A percentile compares a stretch with the other conserved stretches of the same genome.
Evolutionary conservation across 2,329 filamentous ascomycete species (phyloP).

Genomic region (Apiospora aurea): DNA sequence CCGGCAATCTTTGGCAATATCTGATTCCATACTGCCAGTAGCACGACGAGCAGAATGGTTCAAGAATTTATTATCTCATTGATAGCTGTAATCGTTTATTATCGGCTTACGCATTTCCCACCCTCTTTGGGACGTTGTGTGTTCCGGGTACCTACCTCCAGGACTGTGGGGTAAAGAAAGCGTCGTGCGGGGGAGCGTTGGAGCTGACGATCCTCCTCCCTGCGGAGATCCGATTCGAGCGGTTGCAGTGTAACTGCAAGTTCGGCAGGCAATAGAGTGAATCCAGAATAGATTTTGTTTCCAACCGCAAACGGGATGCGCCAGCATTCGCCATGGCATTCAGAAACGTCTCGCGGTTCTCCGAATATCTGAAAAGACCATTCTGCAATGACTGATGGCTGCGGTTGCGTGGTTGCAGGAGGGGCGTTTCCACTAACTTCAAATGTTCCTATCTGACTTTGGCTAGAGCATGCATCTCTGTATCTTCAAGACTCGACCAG

Average conservation of each 20-base stretch:
- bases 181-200: conserved; percentile 5
- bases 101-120: not conserved
- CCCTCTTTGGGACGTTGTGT: not conserved
- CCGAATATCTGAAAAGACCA: not conserved
- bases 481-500: not conserved
- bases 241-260: conserved; percentile 16
- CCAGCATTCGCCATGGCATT: not conserved
- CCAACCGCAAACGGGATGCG: not conserved
- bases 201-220: not conserved
- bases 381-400: not conserved
- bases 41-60: not conserved
- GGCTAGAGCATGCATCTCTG: conserved; percentile 8
- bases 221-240: conserved; percentile 15
- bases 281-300: not conserved
- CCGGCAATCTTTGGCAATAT: not conserved
- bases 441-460: conserved; percentile 3
- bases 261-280: not conserved
- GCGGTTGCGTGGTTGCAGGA: not conserved
- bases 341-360: not conserved
- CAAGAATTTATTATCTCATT: not conserved
- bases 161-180: conserved; percentile 18
- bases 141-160: conserved; percentile 1
- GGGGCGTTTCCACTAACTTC: conserved; percentile 13
- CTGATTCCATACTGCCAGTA: not conserved
- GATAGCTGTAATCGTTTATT: not conserved